These are phyloP conservation scores for Fusarium sp. DNA, from an alignment of 2,329 filamentous ascomycete genomes.

Conservation along the genomic window DNA sequence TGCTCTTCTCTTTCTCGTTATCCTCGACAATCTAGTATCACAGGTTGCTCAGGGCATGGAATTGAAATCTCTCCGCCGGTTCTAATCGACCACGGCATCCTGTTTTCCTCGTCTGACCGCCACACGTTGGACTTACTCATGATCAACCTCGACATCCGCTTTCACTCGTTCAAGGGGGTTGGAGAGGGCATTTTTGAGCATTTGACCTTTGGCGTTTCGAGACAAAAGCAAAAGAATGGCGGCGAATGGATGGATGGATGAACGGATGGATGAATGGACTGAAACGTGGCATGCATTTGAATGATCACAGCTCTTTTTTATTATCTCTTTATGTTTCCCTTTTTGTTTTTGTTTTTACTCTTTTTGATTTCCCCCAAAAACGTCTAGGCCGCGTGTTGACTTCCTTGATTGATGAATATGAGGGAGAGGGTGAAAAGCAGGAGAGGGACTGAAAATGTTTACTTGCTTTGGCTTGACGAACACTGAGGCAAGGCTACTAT, in stretches of 20 bases:
- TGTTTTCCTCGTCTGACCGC: constrained; percentile 40
- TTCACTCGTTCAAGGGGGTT: constrained; percentile 23
- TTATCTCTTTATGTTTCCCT: constrained; percentile 35
- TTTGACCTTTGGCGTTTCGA: constrained; percentile 45
- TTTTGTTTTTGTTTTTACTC: constrained; percentile 21
- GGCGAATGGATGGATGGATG: constrained; percentile 44
- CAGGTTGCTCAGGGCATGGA: constrained; percentile 17
- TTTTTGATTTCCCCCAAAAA: constrained; percentile 36
- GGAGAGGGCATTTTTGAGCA: constrained; percentile 40
- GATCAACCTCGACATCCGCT: constrained; percentile 27
- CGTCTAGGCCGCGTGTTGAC: constrained; percentile 21
- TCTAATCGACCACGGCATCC: constrained; percentile 23
- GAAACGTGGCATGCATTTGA: constrained; percentile 47
- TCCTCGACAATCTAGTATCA: constrained; percentile 11
- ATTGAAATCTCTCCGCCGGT: constrained; percentile 26
- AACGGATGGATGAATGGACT: constrained; percentile 43
- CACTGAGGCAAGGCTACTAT: not conserved
- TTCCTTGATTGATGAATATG: constrained; percentile 1
- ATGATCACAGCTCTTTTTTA: constrained; percentile 43
- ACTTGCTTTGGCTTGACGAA: constrained; percentile 19
- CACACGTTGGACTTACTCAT: constrained; percentile 41
- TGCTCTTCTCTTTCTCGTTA: constrained; percentile 17
- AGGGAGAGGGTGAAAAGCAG: constrained; percentile 1
- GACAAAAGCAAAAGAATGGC: constrained; percentile 45
- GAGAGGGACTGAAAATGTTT: constrained; percentile 22